Base-by-base conservation (phyloP, 1,284 basidiomycete species). In the Papiliotrema terrestris region DNA sequence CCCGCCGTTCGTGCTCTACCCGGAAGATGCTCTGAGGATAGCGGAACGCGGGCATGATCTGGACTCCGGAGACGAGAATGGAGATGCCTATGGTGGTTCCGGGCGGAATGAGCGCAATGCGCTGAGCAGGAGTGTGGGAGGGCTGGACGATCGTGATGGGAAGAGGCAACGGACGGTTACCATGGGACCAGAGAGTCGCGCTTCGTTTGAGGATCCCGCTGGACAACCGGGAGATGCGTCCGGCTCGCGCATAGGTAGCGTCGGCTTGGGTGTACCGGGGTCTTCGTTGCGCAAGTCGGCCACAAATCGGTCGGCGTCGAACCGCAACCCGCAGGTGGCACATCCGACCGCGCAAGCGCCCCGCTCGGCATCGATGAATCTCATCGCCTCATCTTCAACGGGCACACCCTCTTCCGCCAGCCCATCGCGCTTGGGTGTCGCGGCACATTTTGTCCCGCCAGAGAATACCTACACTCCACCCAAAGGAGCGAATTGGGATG, bases 401-500 rank as follows among this genome's bases (percentile, higher is more conserved):
- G 53, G 43, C 32, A 15, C 52, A 13, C 23, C 54, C 2, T 38
- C 51, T 19, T 48, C 37, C 19, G 32, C 51, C 13, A 49, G 49
- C 6, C 51, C 42, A 9, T 59, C 60, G 11, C 49, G 67, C 45
- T 51, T 71, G 1, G 72, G 69, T 15, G 58, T 72, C 2, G 72
- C 71, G 1, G 73, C 73, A 0, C 72, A 75, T 55, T 64, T 70
- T 22, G 67, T 74, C 2, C 73, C 73, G 2, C 71, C 69, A 6
- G 70, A 72, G 48, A 62, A 54, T 23, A 65, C 41, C 8, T 73
- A 71, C 49, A 72, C 72, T 2, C 75, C 75, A 6, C 72, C 75
- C 32, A 73, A 74, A 48, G 74, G 72, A 15, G 63, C 67, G 8
- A 67, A 76, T 49, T 78, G 76, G 76, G 77, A 78, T 55, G 75